phyloP scores from a whole-genome alignment of 2,329 filamentous ascomycete species.

The Ophiostoma ulmi region DNA sequence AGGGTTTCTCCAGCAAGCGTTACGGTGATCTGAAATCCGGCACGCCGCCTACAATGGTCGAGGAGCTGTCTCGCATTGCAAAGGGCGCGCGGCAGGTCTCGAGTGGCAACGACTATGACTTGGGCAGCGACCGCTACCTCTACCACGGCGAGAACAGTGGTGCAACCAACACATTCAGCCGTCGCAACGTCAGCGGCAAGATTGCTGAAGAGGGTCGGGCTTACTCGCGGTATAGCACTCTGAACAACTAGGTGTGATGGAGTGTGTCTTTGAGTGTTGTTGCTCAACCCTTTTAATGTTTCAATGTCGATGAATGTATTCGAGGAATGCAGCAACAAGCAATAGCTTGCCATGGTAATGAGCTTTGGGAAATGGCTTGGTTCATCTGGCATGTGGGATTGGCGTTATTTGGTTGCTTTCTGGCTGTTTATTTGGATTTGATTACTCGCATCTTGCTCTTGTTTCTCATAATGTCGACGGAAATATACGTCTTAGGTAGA shows the following conservation, averaged over 20 bases:
- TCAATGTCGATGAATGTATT: not conserved
- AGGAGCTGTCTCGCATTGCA: constrained; percentile 23
- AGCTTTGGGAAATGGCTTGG: not conserved
- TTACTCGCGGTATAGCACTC: constrained; percentile 30
- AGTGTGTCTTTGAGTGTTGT: no score
- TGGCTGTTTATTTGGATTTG: not conserved
- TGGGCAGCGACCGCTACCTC: constrained; percentile 24
- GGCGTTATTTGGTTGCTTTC: constrained; percentile 10
- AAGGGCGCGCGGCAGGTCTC: constrained; percentile 50
- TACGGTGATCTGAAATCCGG: constrained; percentile 54
- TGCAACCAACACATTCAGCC: constrained; percentile 33
- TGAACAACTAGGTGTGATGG: constrained; percentile 19
- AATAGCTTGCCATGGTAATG: not conserved
- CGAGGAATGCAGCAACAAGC: not conserved
- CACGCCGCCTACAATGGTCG: constrained; percentile 50
- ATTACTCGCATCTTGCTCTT: not conserved
- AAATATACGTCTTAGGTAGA: not conserved
- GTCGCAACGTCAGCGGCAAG: constrained; percentile 67
- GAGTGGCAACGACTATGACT: constrained; percentile 53
- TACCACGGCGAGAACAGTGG: constrained; percentile 26
- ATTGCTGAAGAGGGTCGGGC: constrained; percentile 61
- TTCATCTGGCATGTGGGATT: not conserved
- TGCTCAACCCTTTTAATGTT: not conserved
- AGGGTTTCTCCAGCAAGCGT: constrained; percentile 48
- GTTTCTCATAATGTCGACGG: not conserved